Conservation (phyloP, 345 rosid species). For the Syzygium jambos region DNA sequence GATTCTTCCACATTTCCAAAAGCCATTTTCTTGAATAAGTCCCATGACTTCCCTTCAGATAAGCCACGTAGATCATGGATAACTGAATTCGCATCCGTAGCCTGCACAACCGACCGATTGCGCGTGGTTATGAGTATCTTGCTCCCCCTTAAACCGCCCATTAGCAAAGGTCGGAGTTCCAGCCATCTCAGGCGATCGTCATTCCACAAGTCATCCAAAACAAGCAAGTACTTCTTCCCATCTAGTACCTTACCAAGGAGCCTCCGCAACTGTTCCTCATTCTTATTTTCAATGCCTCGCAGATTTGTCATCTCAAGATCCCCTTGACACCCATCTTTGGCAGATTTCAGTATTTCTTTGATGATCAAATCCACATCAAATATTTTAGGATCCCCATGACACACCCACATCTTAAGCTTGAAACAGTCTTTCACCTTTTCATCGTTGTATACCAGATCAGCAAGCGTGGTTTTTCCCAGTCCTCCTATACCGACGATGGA, state of each 20-base stretch:
- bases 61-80: neutral
- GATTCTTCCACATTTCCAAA: neutral
- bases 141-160: slow-evolving; percentile 19
- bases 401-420: slow-evolving; percentile 14
- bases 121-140: slow-evolving; percentile 18
- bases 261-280: no score
- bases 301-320: neutral
- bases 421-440: neutral
- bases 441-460: slow-evolving; percentile 17
- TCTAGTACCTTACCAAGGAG: no score
- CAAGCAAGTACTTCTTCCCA: neutral
- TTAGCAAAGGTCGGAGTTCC: slow-evolving; percentile 13
- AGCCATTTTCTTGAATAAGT: slow-evolving; percentile 7
- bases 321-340: neutral
- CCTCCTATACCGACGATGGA: neutral
- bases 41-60: slow-evolving; percentile 5
- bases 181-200: slow-evolving; percentile 18
- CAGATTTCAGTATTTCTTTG: no score
- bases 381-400: neutral
- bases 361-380: neutral
- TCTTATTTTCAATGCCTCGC: no score
- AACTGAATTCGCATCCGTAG: neutral
- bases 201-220: neutral
- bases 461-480: slow-evolving; percentile 31
- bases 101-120: neutral